Conservation (phyloP, 208 protist species). For the Borovskyia barvae region DNA sequence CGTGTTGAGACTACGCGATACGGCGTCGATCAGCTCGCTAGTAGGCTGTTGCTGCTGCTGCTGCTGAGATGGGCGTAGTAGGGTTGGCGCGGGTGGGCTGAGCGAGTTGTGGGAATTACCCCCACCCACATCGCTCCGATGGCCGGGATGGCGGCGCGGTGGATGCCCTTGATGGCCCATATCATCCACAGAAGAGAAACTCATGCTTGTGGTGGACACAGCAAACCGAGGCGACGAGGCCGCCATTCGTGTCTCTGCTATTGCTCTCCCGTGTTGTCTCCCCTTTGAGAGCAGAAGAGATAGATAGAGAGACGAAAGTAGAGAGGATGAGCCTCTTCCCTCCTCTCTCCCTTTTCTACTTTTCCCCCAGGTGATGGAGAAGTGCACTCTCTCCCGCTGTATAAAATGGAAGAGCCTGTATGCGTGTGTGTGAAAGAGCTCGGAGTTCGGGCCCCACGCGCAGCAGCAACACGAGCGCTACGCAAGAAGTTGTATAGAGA, state of each 20-base stretch:
- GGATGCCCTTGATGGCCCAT: not conserved
- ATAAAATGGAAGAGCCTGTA: too few relatives aligned
- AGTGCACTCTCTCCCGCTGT: too few relatives aligned
- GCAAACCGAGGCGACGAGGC: not conserved
- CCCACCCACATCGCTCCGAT: not conserved
- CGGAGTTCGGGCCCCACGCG: too few relatives aligned
- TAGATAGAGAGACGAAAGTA: not conserved
- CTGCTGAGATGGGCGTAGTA: not conserved
- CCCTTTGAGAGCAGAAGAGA: too few relatives aligned
- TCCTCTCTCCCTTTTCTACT: too few relatives aligned
- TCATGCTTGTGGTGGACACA: slow-evolving; percentile 13
- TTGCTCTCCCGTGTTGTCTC: too few relatives aligned
- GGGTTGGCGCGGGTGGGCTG: too few relatives aligned
- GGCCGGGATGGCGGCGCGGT: not conserved
- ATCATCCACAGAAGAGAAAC: slow-evolving; percentile 17
- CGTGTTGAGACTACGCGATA: slow-evolving; percentile 28
- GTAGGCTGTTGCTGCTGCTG: slow-evolving; percentile 9
- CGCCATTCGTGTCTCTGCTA: too few relatives aligned
- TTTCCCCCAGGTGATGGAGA: too few relatives aligned
- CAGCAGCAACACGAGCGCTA: not conserved
- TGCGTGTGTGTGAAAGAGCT: too few relatives aligned
- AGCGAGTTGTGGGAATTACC: not conserved
- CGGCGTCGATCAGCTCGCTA: slow-evolving; percentile 19
- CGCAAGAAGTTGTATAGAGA: not conserved
- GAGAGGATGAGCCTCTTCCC: too few relatives aligned